Base-by-base conservation (phyloP, 495 filamentous ascomycete species). In the Xylaria venustula region DNA sequence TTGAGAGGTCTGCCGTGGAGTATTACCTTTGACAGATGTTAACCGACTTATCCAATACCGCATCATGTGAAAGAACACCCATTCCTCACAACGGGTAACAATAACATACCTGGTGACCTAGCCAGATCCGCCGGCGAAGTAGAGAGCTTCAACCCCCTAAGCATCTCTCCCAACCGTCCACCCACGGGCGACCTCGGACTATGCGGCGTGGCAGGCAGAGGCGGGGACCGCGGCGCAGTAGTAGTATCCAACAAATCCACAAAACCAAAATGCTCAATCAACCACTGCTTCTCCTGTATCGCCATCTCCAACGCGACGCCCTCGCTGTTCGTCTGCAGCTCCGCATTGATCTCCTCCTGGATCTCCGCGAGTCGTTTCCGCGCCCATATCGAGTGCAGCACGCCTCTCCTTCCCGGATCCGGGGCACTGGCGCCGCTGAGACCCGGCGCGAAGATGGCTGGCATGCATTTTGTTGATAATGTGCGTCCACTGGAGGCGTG, bases 341-440 rank as follows among this genome's bases (percentile, higher is more conserved):
- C 87, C 3, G 73, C 70, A 0, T 69, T 80, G 54, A 93, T 91
- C 74, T 95, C 90, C 28, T 79, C 76, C n/a, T 90, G 82, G 15
- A 92, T 74, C 23, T 88, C 86, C 22, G 83, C 85, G 22, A 93
- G 75, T 15, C 90, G 80, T 71, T 88, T 86, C 78, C 90, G 89
- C 22, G 86, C 91, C 88, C 90, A 95, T 54, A 89, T 85, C 8
- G 89, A 92, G 67, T 93, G 90, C 58, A 93, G 71, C 2, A 93
- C 90, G 8, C 90, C 90, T 48, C 90, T 88, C 67, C 85, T 88
- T 14, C 90, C 90, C 1, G 85, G 81, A 0, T 87, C 80, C 6
- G 83, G 80, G 0, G 83, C 85, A 3, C 83, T 86, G 1, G 82
- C 78, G 1, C 88, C 87, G 1, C 88, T 86, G 26, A 93, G 73